Base-by-base conservation (phyloP, 176 grass and related monocot genomes). In the Cocos nucifera region DNA sequence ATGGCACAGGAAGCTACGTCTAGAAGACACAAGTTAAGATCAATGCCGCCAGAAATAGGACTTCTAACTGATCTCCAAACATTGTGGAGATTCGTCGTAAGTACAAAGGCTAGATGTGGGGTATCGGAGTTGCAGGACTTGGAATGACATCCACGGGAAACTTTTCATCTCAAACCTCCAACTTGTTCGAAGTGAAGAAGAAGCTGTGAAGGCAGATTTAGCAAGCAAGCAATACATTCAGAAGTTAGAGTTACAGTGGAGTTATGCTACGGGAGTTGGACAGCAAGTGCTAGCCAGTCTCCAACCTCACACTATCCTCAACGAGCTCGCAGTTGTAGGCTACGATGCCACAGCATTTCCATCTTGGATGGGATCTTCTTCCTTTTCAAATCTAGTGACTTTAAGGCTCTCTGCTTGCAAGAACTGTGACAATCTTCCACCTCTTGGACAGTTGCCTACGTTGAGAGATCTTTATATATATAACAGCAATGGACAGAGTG, bases 81-180 rank as follows among this genome's bases (percentile, higher is more conserved):
- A 3, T 12, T 87, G 26, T 75, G 57, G 23, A 64, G 75, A 6
- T 87, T 87, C 52, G 55, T 82, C 2, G 4, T 76, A 58, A 51
- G 84, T 26, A 8, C 23, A 14, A 66, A 0, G 21, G 30, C 0
- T 2, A 4, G 57, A 23, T 54, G 65, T 14, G 18, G 78, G 39
- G 53, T 87, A 6, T 49, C 0, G 0, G 74, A 87, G 49, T 58
- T 87, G 67, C 65, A 54, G 17, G 0, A 61, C 2, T 54, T 87
- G 56, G 56, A 76, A 82, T 10, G 6, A 14, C n/a, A 75, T 87
- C 35, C 62, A 28, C 18, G 75, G 79, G 14, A 25, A 69, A 32
- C 53, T 87, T 65, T 4, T 78, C 14, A 79, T 87, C 56, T 75
- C 65, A 64, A 82, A 75, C 59, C 26, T 87, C 58, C 44, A 82